Conservation (phyloP, 2,329 filamentous ascomycete species). For the Aspergillus sp. region DNA sequence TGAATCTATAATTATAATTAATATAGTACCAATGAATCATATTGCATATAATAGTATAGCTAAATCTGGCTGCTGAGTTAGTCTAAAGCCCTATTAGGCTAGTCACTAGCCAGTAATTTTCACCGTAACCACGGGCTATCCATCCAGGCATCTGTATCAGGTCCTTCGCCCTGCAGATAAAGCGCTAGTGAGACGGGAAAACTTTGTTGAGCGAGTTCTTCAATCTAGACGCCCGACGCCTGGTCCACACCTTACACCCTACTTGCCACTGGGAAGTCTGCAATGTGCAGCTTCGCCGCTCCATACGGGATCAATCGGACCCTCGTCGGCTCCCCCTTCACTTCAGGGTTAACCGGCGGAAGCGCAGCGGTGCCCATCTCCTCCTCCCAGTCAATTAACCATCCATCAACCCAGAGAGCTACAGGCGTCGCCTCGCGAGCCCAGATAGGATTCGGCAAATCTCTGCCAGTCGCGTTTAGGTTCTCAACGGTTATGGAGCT, state of each 20-base stretch:
- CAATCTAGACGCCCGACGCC: too few species aligned
- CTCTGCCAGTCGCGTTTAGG: slow-evolving; percentile 29
- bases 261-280: slow-evolving; percentile 36
- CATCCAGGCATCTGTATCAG: too few species aligned
- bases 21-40: too few species aligned
- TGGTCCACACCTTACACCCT: too few species aligned
- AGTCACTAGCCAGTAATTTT: too few species aligned
- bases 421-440: slow-evolving; percentile 24
- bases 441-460: slow-evolving; percentile 4
- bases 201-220: accelerated
- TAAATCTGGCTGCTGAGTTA: too few species aligned
- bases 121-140: too few species aligned
- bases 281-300: slow-evolving; percentile 49
- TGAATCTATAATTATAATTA: too few species aligned
- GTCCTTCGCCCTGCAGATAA: too few species aligned
- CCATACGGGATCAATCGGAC: slow-evolving; percentile 49
- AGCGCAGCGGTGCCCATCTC: slow-evolving; percentile 35
- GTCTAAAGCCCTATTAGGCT: too few species aligned
- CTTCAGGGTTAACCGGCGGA: slow-evolving; percentile 29
- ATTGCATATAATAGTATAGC: accelerated
- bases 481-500: slow-evolving; percentile 17
- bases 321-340: slow-evolving; percentile 33
- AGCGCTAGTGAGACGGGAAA: too few species aligned
- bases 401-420: neutral
- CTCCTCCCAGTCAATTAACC: slow-evolving; percentile 37